phyloP scores from a whole-genome alignment of 1,284 basidiomycete species.

The Phellinidium pouzarii region DNA sequence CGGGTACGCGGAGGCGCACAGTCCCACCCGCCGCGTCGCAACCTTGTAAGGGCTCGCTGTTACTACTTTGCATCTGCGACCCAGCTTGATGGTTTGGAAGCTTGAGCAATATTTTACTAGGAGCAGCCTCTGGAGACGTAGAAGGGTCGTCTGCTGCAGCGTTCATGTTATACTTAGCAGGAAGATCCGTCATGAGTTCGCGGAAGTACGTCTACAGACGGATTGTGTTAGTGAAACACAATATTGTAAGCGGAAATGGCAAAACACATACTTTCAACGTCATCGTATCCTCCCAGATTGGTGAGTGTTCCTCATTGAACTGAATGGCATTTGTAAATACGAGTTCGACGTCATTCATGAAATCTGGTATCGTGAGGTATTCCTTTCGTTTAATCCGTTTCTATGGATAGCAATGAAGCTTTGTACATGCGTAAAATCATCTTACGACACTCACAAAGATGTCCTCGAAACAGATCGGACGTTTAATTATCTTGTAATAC shows the following conservation, averaged over 20 bases:
- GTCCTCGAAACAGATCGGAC: conserved; percentile 75
- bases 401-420: conserved; percentile 31
- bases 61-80: not conserved
- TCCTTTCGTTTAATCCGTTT: conserved; percentile 73
- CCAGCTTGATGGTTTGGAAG: conserved; percentile 33
- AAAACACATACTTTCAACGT: conserved; percentile 48
- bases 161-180: conserved; percentile 41
- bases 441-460: conserved; percentile 54
- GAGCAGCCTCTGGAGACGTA: conserved; percentile 40
- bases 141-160: conserved; percentile 14
- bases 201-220: conserved; percentile 57
- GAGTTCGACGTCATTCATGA: conserved; percentile 81
- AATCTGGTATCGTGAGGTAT: conserved; percentile 58
- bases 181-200: conserved; percentile 68
- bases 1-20: conserved; percentile 14
- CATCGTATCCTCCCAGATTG: conserved; percentile 69
- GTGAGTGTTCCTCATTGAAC: conserved; percentile 73
- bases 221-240: conserved; percentile 15
- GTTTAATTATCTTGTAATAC: conserved; percentile 83
- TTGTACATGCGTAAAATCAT: not conserved
- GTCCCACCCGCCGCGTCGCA: not conserved
- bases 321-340: conserved; percentile 87
- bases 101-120: conserved; percentile 59
- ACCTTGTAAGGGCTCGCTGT: not conserved
- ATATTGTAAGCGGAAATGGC: not conserved